Percentiles rank a stretch among this genome's conserved stretches.
Evolutionary conservation across 768 basidiomycete genomes (phyloP).

Genomic region (Suillus fuscotomentosus): DNA sequence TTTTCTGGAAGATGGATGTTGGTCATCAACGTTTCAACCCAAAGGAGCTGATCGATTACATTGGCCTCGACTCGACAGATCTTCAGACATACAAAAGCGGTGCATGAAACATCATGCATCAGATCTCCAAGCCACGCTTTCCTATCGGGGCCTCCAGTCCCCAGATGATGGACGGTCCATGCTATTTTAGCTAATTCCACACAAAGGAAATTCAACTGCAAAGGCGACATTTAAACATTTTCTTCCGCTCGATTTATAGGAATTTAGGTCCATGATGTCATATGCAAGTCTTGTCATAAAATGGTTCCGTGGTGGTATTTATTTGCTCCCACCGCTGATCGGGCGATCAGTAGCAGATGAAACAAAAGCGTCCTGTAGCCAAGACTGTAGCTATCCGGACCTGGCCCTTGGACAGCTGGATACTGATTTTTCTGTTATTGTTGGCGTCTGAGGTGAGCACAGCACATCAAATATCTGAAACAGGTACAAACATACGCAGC

Average conservation of each 20-base stretch:
- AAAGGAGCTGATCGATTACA: conserved; percentile 23
- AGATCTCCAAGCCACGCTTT: conserved; percentile 26
- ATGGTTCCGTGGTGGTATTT: conserved; percentile 28
- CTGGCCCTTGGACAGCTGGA: background rate
- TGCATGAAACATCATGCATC: conserved; percentile 39
- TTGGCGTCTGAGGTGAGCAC: background rate
- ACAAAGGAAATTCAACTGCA: conserved; percentile 21
- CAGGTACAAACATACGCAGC: conserved; percentile 32
- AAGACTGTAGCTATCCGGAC: background rate
- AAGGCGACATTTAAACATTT: too few relatives aligned
- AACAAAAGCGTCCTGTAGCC: background rate
- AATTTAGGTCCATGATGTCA: conserved; percentile 21
- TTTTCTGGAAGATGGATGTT: conserved; percentile 18
- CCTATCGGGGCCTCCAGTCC: conserved; percentile 33
- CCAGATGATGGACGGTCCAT: conserved; percentile 21
- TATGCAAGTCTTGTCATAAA: conserved; percentile 29
- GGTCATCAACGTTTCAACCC: conserved; percentile 16
- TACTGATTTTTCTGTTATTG: background rate
- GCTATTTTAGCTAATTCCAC: conserved; percentile 28
- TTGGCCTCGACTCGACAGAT: conserved; percentile 30
- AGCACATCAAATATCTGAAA: conserved; percentile 17
- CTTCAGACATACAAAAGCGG: conserved; percentile 36
- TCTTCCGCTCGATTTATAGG: background rate
- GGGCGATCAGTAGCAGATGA: background rate
- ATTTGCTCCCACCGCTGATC: conserved; percentile 30